A percentile compares a stretch with the other conserved stretches of the same genome.
These are phyloP conservation scores for Elaeis oleifera DNA, from an alignment of 202 grass and related monocot species.

Conservation along the genomic window DNA sequence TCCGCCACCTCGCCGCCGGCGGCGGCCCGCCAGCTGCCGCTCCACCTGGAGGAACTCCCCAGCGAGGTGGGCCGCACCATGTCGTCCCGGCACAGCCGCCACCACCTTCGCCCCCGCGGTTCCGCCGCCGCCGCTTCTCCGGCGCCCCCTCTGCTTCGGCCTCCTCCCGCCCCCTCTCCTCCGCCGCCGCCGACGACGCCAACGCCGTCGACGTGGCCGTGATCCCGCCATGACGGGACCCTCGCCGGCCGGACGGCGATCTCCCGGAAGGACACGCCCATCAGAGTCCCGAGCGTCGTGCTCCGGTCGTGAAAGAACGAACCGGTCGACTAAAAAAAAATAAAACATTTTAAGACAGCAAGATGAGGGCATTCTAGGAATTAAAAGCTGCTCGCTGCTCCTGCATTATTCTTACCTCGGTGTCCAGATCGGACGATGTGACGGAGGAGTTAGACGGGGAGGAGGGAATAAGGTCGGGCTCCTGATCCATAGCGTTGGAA, in stretches of 20 bases:
- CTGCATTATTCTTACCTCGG: slow-evolving; percentile 11
- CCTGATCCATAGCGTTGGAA: slow-evolving; percentile 2
- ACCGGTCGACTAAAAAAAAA: slow-evolving; percentile 6
- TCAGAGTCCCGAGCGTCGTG: slow-evolving; percentile 24
- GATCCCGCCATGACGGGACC: slow-evolving; percentile 10
- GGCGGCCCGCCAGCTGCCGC: slow-evolving; percentile 11
- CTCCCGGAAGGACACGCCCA: slow-evolving; percentile 19
- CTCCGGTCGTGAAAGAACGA: slow-evolving; percentile 28
- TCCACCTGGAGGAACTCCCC: slow-evolving; percentile 27
- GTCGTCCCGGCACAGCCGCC: slow-evolving; percentile 26
- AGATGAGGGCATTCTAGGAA: no score
- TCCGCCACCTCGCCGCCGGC: no score
- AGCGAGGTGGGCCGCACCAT: slow-evolving; percentile 14
- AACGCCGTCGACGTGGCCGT: background rate
- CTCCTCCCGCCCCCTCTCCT: background rate
- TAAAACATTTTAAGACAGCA: no score
- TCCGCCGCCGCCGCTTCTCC: slow-evolving; percentile 7
- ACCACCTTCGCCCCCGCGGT: slow-evolving; percentile 9
- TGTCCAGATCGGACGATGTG: slow-evolving; percentile 29
- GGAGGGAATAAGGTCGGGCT: slow-evolving; percentile 11
- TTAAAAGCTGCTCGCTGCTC: no score
- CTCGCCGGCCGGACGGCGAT: background rate
- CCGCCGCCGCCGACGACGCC: background rate
- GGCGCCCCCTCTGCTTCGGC: background rate
- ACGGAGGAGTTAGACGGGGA: slow-evolving; percentile 20